These are phyloP conservation scores for Polytrichum formosum DNA, from an alignment of 225 moss, liverwort and hornwort genomes.

Conservation along the genomic window DNA sequence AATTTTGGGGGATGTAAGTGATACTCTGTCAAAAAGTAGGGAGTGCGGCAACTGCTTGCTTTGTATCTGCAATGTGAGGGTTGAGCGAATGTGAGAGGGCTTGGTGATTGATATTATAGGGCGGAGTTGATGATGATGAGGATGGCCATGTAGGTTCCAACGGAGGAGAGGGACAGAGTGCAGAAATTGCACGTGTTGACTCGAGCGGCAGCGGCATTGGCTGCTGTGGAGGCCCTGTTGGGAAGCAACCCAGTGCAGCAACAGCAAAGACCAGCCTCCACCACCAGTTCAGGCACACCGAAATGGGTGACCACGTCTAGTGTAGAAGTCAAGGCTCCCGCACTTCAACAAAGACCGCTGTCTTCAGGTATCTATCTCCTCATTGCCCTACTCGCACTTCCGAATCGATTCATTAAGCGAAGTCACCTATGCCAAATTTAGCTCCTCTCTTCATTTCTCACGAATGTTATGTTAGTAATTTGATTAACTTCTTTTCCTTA, in stretches of 20 bases:
- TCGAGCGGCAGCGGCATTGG: conserved; percentile 91
- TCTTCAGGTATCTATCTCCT: conserved; percentile 28
- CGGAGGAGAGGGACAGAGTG: conserved; percentile 72
- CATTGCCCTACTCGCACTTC: too few relatives aligned
- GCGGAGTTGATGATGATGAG: neutral
- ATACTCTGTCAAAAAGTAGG: neutral
- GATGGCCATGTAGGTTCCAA: conserved; percentile 54
- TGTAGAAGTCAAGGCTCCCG: conserved; percentile 66
- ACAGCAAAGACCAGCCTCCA: conserved; percentile 8
- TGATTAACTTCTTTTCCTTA: too few relatives aligned
- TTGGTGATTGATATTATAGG: neutral
- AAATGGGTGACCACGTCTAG: conserved; percentile 66
- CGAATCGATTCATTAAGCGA: too few relatives aligned
- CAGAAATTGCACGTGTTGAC: conserved; percentile 75
- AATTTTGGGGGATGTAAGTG: neutral
- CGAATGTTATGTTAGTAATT: too few relatives aligned
- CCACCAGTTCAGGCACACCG: conserved; percentile 8
- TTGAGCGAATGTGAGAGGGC: neutral
- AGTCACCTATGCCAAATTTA: too few relatives aligned
- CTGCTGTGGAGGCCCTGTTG: conserved; percentile 85
- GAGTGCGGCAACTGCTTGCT: neutral
- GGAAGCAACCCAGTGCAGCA: conserved; percentile 36
- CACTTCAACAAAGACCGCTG: conserved; percentile 55
- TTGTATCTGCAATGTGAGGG: conserved; percentile 1
- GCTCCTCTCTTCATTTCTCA: too few relatives aligned